Evolutionary conservation across 2,329 filamentous ascomycete species (phyloP).

Genomic region (Myriangium duriaei): DNA sequence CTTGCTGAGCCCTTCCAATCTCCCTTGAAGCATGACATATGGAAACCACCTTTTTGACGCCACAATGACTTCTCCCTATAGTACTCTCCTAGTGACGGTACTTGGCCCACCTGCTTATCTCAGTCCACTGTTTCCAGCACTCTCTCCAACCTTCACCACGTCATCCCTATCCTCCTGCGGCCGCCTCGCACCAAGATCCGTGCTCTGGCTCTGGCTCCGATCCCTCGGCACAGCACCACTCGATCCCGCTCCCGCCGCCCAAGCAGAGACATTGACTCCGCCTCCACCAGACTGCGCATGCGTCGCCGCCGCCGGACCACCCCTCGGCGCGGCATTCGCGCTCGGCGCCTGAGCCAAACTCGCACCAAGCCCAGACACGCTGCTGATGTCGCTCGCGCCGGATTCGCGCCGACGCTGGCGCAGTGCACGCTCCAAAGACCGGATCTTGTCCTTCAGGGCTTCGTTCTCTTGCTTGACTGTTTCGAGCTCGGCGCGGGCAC

Average conservation of each 20-base stretch:
- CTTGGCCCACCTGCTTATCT: too few relatives aligned
- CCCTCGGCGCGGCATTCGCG: conserved; percentile 4
- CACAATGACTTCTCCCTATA: too few relatives aligned
- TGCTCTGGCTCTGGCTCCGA: conserved; percentile 26
- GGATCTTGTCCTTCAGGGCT: conserved; percentile 33
- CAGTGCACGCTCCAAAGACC: conserved; percentile 33
- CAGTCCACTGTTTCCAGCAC: conserved; percentile 19
- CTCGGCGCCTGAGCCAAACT: not conserved
- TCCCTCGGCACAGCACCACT: conserved; percentile 24
- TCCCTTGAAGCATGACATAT: too few relatives aligned
- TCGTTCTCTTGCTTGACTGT: conserved; percentile 40
- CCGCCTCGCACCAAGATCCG: conserved; percentile 19
- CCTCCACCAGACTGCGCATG: too few relatives aligned
- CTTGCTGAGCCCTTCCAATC: too few relatives aligned
- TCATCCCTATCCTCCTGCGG: conserved; percentile 17
- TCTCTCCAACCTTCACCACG: conserved; percentile 24
- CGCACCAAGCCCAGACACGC: not conserved
- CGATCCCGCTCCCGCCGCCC: conserved; percentile 19
- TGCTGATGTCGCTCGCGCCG: conserved; percentile 18
- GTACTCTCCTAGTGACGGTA: too few relatives aligned
- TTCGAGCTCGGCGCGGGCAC: conserved; percentile 34
- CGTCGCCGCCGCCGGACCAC: not conserved
- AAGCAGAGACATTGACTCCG: conserved; percentile 14
- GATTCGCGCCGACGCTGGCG: conserved; percentile 21
- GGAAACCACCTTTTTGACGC: too few relatives aligned